Evolutionary conservation across 805 yeast species (phyloP), one percentile per base, ranked within the genome.

Genomic region (Wickerhamiella galacta): DNA sequence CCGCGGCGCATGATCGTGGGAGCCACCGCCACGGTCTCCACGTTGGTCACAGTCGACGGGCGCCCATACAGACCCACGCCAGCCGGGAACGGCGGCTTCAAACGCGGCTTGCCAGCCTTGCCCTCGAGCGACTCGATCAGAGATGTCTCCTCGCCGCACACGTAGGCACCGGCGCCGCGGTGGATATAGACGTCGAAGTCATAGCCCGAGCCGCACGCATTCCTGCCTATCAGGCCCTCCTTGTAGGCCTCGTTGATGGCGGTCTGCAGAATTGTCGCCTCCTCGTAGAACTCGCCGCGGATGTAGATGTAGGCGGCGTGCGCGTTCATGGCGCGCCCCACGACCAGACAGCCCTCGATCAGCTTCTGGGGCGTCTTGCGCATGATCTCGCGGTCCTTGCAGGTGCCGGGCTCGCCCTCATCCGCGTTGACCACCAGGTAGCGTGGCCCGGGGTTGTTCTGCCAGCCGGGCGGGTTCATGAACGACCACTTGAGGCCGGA

Each of bases 381-480:
- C 52, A 81, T 75, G 53, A 81, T 81, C 57, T 81, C 93, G 53
- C 93, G 70, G 57, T 81, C 93, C 60, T 81, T 81, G 58, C 93
- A 81, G 32, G 93, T 81, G 40, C 93, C 93, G 10, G 93, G 93
- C 58, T 81, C 93, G 47, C 93, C 93, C 60, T 81, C 93, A 61
- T 81, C 93, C 35, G 93, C 93, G 56, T 81, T 81, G 48, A 81
- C 82, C 31, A 81, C 92, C 45, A 81, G 66, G 53, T 79, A 79
- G 50, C 93, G 69, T 39, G 93, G 90, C n/a, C 93, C 93, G 11
- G 59, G 60, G 58, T 80, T 80, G 52, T 80, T 81, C 40, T 80
- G 92, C 93, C 93, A 80, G 38, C 90, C 90, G 35, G 93, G 93
- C 29, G 93, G 93, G 59, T 81, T 81, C 93, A 80, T 80, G 53